These are phyloP conservation scores for Phoma sp. DNA, from an alignment of 2,329 filamentous ascomycete species.

Conservation along the genomic window DNA sequence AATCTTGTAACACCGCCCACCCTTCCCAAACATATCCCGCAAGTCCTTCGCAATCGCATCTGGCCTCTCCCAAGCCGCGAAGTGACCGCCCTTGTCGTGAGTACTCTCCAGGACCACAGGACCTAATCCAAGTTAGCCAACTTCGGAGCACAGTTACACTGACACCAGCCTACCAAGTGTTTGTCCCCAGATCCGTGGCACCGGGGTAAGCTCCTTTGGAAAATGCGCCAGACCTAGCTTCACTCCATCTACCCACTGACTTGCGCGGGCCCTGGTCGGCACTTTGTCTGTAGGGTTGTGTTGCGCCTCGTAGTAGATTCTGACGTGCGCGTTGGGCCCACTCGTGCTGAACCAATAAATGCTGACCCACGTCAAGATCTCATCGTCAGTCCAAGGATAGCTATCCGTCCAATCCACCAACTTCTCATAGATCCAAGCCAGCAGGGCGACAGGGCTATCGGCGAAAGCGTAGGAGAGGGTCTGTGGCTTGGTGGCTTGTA, in stretches of 20 bases:
- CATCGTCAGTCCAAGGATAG: constrained; percentile 77
- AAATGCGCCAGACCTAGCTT: constrained; percentile 63
- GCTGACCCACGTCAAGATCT: constrained; percentile 75
- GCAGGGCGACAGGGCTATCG: constrained; percentile 71
- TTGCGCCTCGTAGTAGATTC: constrained; percentile 74
- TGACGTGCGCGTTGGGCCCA: constrained; percentile 68
- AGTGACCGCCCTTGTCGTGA: constrained; percentile 64
- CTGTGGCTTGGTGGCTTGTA: constrained; percentile 72
- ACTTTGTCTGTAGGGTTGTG: constrained; percentile 48
- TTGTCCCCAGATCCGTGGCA: constrained; percentile 62
- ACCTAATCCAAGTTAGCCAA: constrained; percentile 23
- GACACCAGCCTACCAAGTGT: constrained; percentile 56
- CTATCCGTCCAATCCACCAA: constrained; percentile 75
- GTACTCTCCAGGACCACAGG: constrained; percentile 63
- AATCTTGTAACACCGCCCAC: constrained; percentile 43
- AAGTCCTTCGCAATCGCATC: constrained; percentile 61
- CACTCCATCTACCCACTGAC: constrained; percentile 53
- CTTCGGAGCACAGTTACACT: neutral
- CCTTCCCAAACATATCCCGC: constrained; percentile 63
- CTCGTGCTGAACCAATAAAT: constrained; percentile 75
- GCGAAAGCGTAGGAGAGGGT: constrained; percentile 73
- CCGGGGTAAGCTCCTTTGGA: constrained; percentile 62
- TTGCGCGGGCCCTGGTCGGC: constrained; percentile 43
- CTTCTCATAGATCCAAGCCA: constrained; percentile 85
- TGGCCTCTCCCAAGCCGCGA: constrained; percentile 65